These are phyloP conservation scores for Saccharomycopsis hybrid DNA, from an alignment of 1,139 yeast genomes.

Conservation along the genomic window DNA sequence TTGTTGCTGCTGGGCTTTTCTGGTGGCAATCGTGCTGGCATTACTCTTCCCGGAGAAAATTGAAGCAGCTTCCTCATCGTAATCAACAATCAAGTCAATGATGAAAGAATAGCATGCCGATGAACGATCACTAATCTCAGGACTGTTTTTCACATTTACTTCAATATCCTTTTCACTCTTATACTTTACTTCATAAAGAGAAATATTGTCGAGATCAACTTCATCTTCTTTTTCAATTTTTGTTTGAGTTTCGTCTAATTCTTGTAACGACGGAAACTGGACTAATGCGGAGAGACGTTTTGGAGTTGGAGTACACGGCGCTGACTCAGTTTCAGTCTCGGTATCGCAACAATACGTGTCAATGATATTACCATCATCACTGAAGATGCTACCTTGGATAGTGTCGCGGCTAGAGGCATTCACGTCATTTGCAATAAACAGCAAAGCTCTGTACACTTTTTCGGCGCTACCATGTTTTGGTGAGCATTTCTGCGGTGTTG, in stretches of 20 bases:
- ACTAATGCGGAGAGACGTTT: background rate
- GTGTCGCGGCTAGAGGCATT: conserved; percentile 12
- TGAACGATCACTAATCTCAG: conserved; percentile 1
- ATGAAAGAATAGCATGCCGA: conserved; percentile 20
- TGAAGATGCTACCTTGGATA: conserved; percentile 13
- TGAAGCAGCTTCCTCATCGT: conserved; percentile 13
- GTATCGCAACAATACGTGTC: conserved; percentile 14
- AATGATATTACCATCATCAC: conserved; percentile 5
- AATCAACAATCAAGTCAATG: conserved; percentile 20
- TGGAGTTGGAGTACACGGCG: background rate
- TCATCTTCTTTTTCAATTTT: background rate
- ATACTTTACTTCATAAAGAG: conserved; percentile 7
- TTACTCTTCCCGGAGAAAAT: no score
- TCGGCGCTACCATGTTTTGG: no score
- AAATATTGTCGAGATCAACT: background rate
- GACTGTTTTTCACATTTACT: background rate
- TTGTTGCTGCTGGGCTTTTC: no score
- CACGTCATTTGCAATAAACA: no score
- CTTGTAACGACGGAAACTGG: background rate
- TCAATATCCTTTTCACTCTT: conserved; percentile 1
- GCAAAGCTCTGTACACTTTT: no score
- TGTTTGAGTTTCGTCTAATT: no score
- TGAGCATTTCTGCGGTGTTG: no score
- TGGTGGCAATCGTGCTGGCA: no score
- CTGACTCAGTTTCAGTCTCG: conserved; percentile 16